Percentiles rank a stretch among this genome's conserved stretches.
Evolutionary conservation across 768 basidiomycete species (phyloP).

Genomic region (Lactarius sanguifluus): DNA sequence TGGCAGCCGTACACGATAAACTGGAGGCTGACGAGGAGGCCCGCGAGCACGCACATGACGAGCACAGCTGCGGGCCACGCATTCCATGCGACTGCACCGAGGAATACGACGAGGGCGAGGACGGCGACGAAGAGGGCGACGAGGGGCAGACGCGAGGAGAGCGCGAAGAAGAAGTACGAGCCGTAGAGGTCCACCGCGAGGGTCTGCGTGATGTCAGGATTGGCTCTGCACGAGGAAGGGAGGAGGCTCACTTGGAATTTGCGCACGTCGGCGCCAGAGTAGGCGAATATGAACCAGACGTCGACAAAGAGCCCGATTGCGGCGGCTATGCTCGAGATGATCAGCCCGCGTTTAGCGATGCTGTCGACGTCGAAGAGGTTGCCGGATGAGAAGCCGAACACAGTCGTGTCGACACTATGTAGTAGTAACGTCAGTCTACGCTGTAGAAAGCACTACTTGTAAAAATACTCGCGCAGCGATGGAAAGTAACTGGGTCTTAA

Average conservation of each 20-base stretch:
- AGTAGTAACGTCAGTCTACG: conserved; percentile 7
- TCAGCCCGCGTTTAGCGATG: conserved; percentile 52
- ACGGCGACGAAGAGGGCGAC: conserved; percentile 59
- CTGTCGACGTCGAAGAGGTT: conserved; percentile 50
- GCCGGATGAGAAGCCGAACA: conserved; percentile 58
- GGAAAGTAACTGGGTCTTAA: conserved; percentile 50
- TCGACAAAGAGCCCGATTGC: conserved; percentile 64
- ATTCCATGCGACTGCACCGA: conserved; percentile 58
- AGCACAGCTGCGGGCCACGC: conserved; percentile 66
- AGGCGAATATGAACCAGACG: conserved; percentile 65
- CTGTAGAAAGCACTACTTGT: neutral
- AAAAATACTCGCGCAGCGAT: conserved; percentile 50
- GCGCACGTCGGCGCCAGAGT: conserved; percentile 50
- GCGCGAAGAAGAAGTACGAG: conserved; percentile 66
- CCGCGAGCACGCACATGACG: conserved; percentile 55
- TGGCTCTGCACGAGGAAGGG: neutral
- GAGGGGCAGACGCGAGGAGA: conserved; percentile 63
- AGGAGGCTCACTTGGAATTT: conserved; percentile 55
- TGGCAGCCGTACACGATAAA: conserved; percentile 47
- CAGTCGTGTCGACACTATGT: conserved; percentile 48
- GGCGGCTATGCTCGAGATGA: conserved; percentile 56
- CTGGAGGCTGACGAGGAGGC: conserved; percentile 60
- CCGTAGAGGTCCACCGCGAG: conserved; percentile 57
- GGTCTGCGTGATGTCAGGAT: conserved; percentile 34
- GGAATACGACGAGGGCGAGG: conserved; percentile 57